Base-by-base conservation (phyloP, 2,329 filamentous ascomycete species). In the Penicillium sp. region DNA sequence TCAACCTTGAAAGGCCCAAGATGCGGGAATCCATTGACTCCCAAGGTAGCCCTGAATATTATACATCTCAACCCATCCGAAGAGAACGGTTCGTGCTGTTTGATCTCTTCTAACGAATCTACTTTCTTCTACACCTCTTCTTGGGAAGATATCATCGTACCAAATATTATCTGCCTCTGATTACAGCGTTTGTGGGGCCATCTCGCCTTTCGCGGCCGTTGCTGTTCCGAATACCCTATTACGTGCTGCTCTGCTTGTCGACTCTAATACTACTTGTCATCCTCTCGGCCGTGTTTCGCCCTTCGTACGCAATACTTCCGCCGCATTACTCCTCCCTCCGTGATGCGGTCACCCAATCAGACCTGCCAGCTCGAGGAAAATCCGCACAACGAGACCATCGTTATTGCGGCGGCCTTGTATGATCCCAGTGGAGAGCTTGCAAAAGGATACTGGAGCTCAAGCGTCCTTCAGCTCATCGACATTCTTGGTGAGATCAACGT, bases 371-470 rank as follows among this genome's bases (percentile, higher is more conserved):
- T 3, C 70, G 82, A 46, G 84, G 78, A 5, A 5, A 88, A 88
- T 63, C 69, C 79, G 1, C 74, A 79, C 58, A 80, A 85, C 51
- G 88, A 91, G 72, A 89, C 86, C 69, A 79, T 92, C 26, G 92
- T 90, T 70, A 90, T 92, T 56, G 88, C 88, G 1, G 86, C 90
- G n/a, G 90, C 87, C 68, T 81, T 92, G 51, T 89, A 90, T 67
- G 89, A 92, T 69, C 79, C 81, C 15, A 79, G 80, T 6, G 88
- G 88, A 2, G 77, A 82, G 2, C 78, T 92, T 21, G 84, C 88
- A 0, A 76, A 80, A 5, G 89, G 90, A 1, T 77, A 79, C 23
- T 92, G 90, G 90, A 89, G 86, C 0, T 73, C 82, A 62, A 82
- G 83, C 23, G 71, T 92, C 0, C 70, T 88, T 35, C 78, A 86